Percentiles rank a stretch among this genome's conserved stretches.
These are phyloP conservation scores for Coniochaeta prunicola DNA, from an alignment of 2,329 filamentous ascomycete genomes.

Conservation along the genomic window DNA sequence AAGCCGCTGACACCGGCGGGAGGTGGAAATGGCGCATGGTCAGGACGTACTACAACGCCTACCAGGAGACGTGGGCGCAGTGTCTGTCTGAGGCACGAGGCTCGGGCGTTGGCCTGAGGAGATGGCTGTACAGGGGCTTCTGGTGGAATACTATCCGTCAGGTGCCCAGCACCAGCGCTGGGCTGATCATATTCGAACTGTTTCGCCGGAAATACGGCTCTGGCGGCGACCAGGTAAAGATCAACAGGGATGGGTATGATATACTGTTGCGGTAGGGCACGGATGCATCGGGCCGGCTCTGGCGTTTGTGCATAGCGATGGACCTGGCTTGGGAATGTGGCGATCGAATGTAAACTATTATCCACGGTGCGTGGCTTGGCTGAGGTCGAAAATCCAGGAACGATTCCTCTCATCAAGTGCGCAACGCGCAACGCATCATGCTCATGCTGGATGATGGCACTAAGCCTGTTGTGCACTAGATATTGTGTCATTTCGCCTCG, in stretches of 20 bases:
- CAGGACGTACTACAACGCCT: slow-evolving; percentile 62
- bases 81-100: slow-evolving; percentile 49
- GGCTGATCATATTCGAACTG: slow-evolving; percentile 72
- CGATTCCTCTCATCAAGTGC: too few relatives aligned
- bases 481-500: too few relatives aligned
- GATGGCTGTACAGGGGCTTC: slow-evolving; percentile 66
- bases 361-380: background rate
- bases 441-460: too few relatives aligned
- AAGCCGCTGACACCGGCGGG: slow-evolving; percentile 6
- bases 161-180: slow-evolving; percentile 70
- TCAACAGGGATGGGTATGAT: slow-evolving; percentile 63
- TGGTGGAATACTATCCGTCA: slow-evolving; percentile 66
- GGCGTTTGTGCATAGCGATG: background rate
- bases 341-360: background rate
- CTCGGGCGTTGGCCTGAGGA: slow-evolving; percentile 47
- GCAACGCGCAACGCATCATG: too few relatives aligned
- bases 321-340: background rate
- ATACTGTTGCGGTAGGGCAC: slow-evolving; percentile 48
- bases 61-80: slow-evolving; percentile 58
- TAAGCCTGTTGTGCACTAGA: too few relatives aligned
- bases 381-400: background rate
- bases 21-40: slow-evolving; percentile 44
- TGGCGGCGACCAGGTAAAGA: slow-evolving; percentile 53
- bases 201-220: slow-evolving; percentile 66
- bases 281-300: background rate